These are phyloP conservation scores for Barbatosphaeria neglecta DNA, from an alignment of 495 filamentous ascomycete genomes.

Conservation along the genomic window DNA sequence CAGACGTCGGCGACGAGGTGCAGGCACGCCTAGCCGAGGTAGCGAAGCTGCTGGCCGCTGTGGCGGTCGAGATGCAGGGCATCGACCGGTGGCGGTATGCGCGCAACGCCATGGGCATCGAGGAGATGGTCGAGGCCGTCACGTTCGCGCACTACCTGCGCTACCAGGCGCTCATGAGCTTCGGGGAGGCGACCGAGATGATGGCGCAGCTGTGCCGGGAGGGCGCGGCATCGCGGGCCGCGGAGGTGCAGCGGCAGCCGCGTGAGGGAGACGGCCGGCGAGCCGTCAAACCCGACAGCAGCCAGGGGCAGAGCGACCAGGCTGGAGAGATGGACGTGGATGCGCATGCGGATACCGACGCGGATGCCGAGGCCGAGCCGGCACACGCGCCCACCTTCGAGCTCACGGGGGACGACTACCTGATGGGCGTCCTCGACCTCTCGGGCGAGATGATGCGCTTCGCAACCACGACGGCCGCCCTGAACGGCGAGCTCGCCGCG, in stretches of 20 bases:
- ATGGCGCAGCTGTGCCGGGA: constrained; percentile 26
- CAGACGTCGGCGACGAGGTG: constrained; percentile 52
- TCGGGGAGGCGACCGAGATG: constrained; percentile 39
- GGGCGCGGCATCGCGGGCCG: constrained; percentile 5
- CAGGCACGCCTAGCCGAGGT: constrained; percentile 56
- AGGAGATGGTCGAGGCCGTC: constrained; percentile 86
- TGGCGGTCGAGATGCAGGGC: constrained; percentile 61
- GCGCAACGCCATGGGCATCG: constrained; percentile 72
- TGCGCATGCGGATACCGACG: neutral
- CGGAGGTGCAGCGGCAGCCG: too few species aligned
- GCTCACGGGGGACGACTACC: constrained; percentile 72
- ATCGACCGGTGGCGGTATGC: constrained; percentile 81
- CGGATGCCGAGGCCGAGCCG: constrained; percentile 6
- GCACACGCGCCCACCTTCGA: constrained; percentile 40
- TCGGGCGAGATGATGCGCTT: constrained; percentile 94
- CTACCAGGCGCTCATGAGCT: constrained; percentile 60
- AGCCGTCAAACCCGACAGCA: too few species aligned
- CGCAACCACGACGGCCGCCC: constrained; percentile 69
- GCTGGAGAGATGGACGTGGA: constrained; percentile 11
- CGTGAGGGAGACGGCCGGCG: too few species aligned
- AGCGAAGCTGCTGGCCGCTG: constrained; percentile 46
- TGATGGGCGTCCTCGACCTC: constrained; percentile 86
- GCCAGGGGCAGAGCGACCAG: constrained; percentile 13
- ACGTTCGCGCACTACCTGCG: constrained; percentile 78
- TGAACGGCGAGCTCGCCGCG: constrained; percentile 45